Evolutionary conservation across 129 eudicot species (phyloP).

Genomic region (Apium graveolens): DNA sequence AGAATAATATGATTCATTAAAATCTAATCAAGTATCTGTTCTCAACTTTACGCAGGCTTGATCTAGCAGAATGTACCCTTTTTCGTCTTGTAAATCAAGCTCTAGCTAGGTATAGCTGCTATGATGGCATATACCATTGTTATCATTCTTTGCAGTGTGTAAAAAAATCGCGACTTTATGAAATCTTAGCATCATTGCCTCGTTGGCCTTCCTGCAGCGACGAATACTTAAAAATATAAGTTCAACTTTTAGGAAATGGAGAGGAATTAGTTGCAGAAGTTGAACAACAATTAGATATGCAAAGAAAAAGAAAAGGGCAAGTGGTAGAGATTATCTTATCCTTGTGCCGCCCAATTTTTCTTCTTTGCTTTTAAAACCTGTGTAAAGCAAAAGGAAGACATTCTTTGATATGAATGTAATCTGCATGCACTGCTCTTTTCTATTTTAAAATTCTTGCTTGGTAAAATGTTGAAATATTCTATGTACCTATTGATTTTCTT

Average conservation of each 20-base stretch:
- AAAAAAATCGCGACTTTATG: not conserved
- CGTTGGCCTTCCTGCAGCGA: not conserved
- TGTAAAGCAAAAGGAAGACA: conserved; percentile 8
- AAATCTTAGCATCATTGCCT: not conserved
- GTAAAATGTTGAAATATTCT: not conserved
- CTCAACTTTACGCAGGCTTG: conserved; percentile 18
- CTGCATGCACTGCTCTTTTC: not conserved
- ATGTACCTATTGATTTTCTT: not conserved
- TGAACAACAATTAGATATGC: not conserved
- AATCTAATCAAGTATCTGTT: conserved; percentile 7
- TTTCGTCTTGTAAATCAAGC: conserved; percentile 12
- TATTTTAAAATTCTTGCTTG: not conserved
- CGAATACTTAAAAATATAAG: not conserved
- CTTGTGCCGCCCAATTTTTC: not conserved
- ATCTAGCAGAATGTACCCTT: conserved; percentile 24
- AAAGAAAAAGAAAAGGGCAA: not conserved
- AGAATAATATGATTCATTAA: conserved; percentile 6
- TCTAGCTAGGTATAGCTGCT: not conserved
- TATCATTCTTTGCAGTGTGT: not conserved
- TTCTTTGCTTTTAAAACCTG: not conserved
- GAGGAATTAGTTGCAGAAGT: not conserved
- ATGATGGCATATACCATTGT: conserved; percentile 10
- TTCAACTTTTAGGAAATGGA: not conserved
- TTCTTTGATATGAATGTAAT: conserved; percentile 18
- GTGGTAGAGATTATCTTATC: conserved; percentile 11